Conservation (phyloP, 345 rosid genomes). For the Leavenworthia alabamica region DNA sequence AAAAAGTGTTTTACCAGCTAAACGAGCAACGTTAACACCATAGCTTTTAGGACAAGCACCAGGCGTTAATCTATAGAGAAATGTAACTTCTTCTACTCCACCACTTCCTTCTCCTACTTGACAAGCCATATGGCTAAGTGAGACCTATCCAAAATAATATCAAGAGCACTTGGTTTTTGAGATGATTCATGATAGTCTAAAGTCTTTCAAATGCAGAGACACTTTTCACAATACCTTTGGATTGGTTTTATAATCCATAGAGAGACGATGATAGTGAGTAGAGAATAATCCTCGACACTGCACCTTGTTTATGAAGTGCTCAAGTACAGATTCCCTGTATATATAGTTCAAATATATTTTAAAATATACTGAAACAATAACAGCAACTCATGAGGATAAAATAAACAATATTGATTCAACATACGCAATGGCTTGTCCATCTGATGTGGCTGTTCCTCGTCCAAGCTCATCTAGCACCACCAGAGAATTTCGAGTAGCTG, state of each 20-base stretch:
- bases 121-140: slow-evolving; percentile 88
- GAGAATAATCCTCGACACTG: slow-evolving; percentile 92
- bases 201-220: not conserved
- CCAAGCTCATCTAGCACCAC: slow-evolving; percentile 97
- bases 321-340: slow-evolving; percentile 82
- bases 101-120: slow-evolving; percentile 61
- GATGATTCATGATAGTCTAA: slow-evolving; percentile 7
- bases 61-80: slow-evolving; percentile 68
- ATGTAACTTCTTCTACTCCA: slow-evolving; percentile 80
- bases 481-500: slow-evolving; percentile 69
- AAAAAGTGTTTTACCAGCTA: slow-evolving; percentile 57
- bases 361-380: not conserved
- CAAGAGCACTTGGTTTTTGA: not conserved
- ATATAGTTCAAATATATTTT: not conserved
- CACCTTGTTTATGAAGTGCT: slow-evolving; percentile 71
- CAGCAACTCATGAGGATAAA: not conserved
- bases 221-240: slow-evolving; percentile 35
- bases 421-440: slow-evolving; percentile 99
- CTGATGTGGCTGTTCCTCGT: slow-evolving; percentile 94
- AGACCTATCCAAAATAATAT: slow-evolving; percentile 49
- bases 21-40: slow-evolving; percentile 92
- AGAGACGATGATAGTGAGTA: slow-evolving; percentile 88
- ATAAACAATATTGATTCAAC: slow-evolving; percentile 11
- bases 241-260: slow-evolving; percentile 60
- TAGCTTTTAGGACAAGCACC: slow-evolving; percentile 98